Evolutionary conservation across 805 yeast species (phyloP), one percentile per base, ranked within the genome.

Genomic region (Wickerhamomyces silvicola): DNA sequence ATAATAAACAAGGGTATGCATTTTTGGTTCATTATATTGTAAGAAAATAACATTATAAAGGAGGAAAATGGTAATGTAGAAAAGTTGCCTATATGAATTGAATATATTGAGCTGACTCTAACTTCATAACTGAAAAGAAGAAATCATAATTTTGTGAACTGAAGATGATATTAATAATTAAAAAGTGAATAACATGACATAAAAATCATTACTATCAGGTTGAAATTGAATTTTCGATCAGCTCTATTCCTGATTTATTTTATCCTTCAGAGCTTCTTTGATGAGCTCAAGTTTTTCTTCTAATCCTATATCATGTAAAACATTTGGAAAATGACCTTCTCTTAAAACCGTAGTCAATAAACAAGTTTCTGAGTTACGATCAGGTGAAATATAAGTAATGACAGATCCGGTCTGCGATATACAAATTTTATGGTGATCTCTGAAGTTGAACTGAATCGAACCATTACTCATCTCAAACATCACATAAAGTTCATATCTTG

Each of bases 381-480:
- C 69, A 23, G 92, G 88, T 4, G 88, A 83, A 32, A 90, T 78
- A 47, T 86, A 86, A 18, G 94, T 83, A 13, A 90, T 70, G 27
- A 75, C 75, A 38, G 72, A 68, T 15, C 95, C 97, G 34, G 73
- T 66, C 45, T 79, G 79, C 27, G 88, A 81, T 24, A 90, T 56
- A 37, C 94, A 78, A 34, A 88, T 62, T 60, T 92, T 92, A 59
- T 82, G 88, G 53, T 92, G 98, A 60, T 92, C 97, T 56, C 81
- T 81, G 62, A 92, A 92, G 60, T 92, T 92, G 64, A 88, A 88
- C 58, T 92, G 98, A 58, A 83, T 77, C 25, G 86, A 79, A 14
- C 95, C 96, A 52, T 87, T 85, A 52, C 94, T 84, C 64, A 92
- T 62, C 56, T 86, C 90, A 63, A 92, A 92, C 94, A 88, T 82